phyloP scores from a whole-genome alignment of 768 basidiomycete species.

The Kwoniella mangroviensis region DNA sequence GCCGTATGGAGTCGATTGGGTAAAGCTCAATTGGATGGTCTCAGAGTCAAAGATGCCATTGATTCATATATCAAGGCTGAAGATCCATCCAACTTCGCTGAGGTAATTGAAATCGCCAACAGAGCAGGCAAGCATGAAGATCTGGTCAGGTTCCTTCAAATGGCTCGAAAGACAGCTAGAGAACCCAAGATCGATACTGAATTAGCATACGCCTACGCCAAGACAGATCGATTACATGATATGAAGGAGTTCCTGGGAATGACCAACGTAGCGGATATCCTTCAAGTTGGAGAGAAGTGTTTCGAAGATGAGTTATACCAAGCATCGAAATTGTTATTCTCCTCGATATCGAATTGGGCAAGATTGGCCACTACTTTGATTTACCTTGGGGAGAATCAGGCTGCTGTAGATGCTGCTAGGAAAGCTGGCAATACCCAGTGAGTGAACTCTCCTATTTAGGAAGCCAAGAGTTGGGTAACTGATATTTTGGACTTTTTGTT shows the following conservation, averaged over 20 bases:
- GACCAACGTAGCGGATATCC: constrained; percentile 97
- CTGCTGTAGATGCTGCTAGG: constrained; percentile 97
- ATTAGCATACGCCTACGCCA: constrained; percentile 96
- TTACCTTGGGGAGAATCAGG: constrained; percentile 96
- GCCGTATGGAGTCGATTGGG: constrained; percentile 97
- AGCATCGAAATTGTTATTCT: constrained; percentile 92
- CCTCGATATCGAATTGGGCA: constrained; percentile 98
- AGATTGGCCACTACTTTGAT: constrained; percentile 96
- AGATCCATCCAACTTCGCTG: constrained; percentile 88
- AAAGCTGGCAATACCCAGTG: constrained; percentile 99
- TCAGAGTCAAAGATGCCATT: constrained; percentile 97
- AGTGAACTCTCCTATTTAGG: constrained; percentile 55
- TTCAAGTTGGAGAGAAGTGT: constrained; percentile 98
- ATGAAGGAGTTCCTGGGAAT: constrained; percentile 99
- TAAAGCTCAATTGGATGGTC: constrained; percentile 98
- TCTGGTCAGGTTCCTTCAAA: constrained; percentile 94
- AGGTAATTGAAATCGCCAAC: constrained; percentile 94
- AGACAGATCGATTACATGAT: constrained; percentile 85
- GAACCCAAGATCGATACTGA: constrained; percentile 99
- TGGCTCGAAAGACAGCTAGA: constrained; percentile 94
- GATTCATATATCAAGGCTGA: constrained; percentile 98
- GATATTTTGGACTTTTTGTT: background rate
- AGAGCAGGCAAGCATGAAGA: constrained; percentile 90
- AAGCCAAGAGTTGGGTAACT: too few relatives aligned
- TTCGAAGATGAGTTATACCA: constrained; percentile 98